Base-by-base conservation (phyloP, 164 flowering plant species). In the Umbellularia californica region DNA sequence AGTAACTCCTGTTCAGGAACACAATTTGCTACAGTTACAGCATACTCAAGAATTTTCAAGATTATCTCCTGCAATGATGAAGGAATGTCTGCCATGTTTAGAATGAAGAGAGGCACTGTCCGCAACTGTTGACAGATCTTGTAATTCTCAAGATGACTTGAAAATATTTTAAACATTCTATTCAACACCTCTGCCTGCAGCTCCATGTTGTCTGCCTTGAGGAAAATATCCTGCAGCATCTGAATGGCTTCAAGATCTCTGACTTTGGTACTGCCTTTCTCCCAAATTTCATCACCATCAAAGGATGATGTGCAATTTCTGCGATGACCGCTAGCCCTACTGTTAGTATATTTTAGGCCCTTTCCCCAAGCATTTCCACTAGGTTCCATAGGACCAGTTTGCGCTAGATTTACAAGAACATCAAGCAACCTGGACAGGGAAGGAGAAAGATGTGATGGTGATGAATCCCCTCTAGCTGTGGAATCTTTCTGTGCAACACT, bases 1-100 rank as follows among this genome's bases (percentile, higher is more conserved):
- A 96, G 97, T 81, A 96, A 80, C 81, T 94, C 98, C 79, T 96
- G 99, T 80, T 96, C 99, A 50, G 99, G 99, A 74, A 94, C 89
- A 81, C 97, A 89, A 81, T 96, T 96, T 72, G 90, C 95, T 80
- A 96, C 99, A 60, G 99, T 96, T 72, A 96, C 99, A 68, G 97
- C 99, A 87, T 96, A 96, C 83, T 94, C 98, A 74, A 96, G 94
- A 83, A 94, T 92, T 84, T 96, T 96, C 79, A 96, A 77, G 65
- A 96, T 92, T 60, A 87, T 90, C 74, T 90, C 98, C 82, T 92
- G 99, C 79, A 96, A 79, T 71, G 96, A 81, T 78, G 84, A 76
- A 76, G 97, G 97, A 81, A 96, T 91, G 52, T 89, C 90, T 71
- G 85, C 89, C 99, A 96, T 96, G 77, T 96, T 96, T 58, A 91